A percentile compares a stretch with the other conserved stretches of the same genome.
These are phyloP conservation scores for Hanseniaspora lachancei DNA, from an alignment of 805 yeast genomes.

Conservation along the genomic window DNA sequence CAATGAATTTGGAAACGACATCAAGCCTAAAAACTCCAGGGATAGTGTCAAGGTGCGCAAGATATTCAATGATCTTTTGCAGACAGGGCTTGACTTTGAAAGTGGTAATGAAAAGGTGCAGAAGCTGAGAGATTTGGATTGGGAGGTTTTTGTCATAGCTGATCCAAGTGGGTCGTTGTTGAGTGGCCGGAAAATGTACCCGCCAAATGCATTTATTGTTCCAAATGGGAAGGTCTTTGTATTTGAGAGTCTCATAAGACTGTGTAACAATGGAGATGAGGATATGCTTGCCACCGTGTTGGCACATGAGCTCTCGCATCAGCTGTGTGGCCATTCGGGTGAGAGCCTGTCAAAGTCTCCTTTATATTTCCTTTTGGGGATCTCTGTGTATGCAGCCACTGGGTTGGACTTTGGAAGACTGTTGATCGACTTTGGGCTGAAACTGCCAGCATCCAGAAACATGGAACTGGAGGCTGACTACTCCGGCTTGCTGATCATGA, in stretches of 20 bases:
- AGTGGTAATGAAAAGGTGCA: neutral
- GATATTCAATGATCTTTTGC: constrained; percentile 53
- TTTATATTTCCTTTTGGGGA: constrained; percentile 41
- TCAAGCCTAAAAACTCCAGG: constrained; percentile 57
- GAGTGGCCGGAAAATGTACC: constrained; percentile 27
- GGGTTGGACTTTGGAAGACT: constrained; percentile 47
- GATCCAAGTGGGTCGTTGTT: constrained; percentile 30
- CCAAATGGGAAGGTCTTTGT: constrained; percentile 96
- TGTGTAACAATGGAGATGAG: constrained; percentile 51
- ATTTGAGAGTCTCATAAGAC: constrained; percentile 60
- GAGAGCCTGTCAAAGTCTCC: constrained; percentile 76
- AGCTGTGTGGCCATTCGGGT: constrained; percentile 79
- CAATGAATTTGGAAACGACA: constrained; percentile 35
- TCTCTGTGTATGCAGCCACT: constrained; percentile 44
- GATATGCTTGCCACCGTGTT: constrained; percentile 93
- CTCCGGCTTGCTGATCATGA: constrained; percentile 85
- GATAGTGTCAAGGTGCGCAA: constrained; percentile 39
- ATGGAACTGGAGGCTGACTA: constrained; percentile 96
- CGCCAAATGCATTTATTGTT: constrained; percentile 92
- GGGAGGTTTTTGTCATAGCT: constrained; percentile 74
- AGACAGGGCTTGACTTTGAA: constrained; percentile 28
- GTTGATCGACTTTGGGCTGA: constrained; percentile 42
- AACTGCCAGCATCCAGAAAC: constrained; percentile 76
- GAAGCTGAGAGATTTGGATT: constrained; percentile 28
- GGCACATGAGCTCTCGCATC: constrained; percentile 89